Evolutionary conservation across 192 early-diverging fungal species (phyloP).

Genomic region (Fimicolochytrium jonesii): DNA sequence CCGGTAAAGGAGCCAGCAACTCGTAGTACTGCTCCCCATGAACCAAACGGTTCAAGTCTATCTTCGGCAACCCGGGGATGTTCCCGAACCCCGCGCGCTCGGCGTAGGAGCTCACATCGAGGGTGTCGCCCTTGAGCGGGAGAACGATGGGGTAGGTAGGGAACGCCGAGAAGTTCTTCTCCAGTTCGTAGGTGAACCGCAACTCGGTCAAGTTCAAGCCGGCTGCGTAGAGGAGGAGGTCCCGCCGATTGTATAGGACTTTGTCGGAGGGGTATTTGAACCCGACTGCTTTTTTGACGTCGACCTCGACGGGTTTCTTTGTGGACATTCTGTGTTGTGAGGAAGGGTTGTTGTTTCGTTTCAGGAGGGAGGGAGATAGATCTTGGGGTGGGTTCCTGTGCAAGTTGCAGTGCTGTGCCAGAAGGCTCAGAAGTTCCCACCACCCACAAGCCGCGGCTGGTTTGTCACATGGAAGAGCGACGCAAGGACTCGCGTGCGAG

Average conservation of each 20-base stretch:
- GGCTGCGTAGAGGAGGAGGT: constrained; percentile 70
- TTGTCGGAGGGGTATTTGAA: constrained; percentile 37
- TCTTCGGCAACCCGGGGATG: constrained; percentile 58
- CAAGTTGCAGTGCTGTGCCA: too few species aligned
- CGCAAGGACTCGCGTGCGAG: too few species aligned
- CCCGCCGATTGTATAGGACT: constrained; percentile 60
- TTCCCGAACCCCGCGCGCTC: constrained; percentile 22
- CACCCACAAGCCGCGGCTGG: too few species aligned
- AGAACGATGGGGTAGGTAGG: constrained; percentile 70
- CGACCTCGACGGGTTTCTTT: constrained; percentile 33
- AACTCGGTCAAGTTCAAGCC: constrained; percentile 64
- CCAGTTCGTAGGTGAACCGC: constrained; percentile 64
- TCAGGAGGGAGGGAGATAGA: too few species aligned
- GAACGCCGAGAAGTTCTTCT: constrained; percentile 59
- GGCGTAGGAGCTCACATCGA: constrained; percentile 56
- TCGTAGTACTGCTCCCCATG: constrained; percentile 73
- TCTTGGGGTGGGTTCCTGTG: too few species aligned
- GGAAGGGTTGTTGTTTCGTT: too few species aligned
- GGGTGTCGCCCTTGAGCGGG: constrained; percentile 47
- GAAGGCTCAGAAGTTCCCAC: too few species aligned
- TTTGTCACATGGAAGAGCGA: too few species aligned
- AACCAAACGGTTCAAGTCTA: constrained; percentile 64
- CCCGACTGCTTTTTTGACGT: constrained; percentile 56
- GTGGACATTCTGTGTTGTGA: background rate
- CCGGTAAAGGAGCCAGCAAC: constrained; percentile 53